Base-by-base conservation (phyloP, 2,329 filamentous ascomycete genomes). In the Dendrostoma leiphaemia region DNA sequence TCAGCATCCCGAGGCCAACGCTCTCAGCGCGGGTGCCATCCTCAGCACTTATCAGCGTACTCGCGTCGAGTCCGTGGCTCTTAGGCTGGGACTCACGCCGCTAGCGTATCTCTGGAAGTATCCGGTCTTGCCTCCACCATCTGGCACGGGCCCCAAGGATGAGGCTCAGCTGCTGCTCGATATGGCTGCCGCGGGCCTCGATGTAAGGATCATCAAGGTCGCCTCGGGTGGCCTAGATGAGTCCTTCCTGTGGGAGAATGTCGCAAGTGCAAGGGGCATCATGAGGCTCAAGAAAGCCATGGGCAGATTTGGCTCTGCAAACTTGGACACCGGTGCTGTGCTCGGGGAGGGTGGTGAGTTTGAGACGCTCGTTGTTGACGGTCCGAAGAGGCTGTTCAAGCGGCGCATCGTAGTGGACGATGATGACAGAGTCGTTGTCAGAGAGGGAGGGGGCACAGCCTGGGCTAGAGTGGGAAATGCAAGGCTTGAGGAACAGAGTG, bases 281-380 rank as follows among this genome's bases (percentile, higher is more conserved):
- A 65, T 65, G 35, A 72, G 75, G 50, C 66, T 85, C 41, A 74
- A 76, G 63, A 73, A 68, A 37, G 77, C 84, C 1, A 78, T 90
- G 67, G 73, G 76, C 47, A 80, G 83, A 59, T 96, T 95, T 71
- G 88, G 88, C 41, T 35, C 48, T 1, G 73, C 79, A 58, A 74
- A 73, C 64, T 15, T 40, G 51, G 75, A 81, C 57, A 74, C 79
- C 59, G 91, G 89, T 0, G 88, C 89, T 8, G 83, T 92, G 9
- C 73, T 97, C 17, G 94, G 94, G 1, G 94, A 97, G 69, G 94
- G 94, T 6, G 94, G 94, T 3, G 94, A 97, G 74, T 97, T 95
- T 70, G 94, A 97, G 79, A 97, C 91, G 28, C 74, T 97, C 49
- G 91, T 94, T 41, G 66, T 97, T 32, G 84, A 91, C 70, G 94